phyloP scores from a whole-genome alignment of 345 rosid genomes.

The Dimocarpus longan region DNA sequence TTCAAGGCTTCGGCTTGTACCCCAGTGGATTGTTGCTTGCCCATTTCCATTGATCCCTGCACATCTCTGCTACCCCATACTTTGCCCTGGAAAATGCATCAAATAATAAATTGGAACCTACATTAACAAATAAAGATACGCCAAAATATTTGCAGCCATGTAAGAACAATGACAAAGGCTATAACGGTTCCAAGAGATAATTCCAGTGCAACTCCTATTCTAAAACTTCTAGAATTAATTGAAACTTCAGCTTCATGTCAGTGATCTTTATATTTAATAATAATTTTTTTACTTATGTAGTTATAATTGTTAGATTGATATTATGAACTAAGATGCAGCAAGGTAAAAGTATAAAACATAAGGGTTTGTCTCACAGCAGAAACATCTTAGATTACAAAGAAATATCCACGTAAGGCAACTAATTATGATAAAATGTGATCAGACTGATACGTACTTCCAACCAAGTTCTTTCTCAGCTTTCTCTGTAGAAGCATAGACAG shows the following conservation, averaged over 20 bases:
- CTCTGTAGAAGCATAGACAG: slow-evolving; percentile 76
- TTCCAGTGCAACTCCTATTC: background rate
- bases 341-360: background rate
- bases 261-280: background rate
- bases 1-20: slow-evolving; percentile 59
- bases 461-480: slow-evolving; percentile 84
- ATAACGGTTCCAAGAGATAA: background rate
- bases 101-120: background rate
- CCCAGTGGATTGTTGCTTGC: slow-evolving; percentile 88
- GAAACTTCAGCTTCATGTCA: background rate
- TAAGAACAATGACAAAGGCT: background rate
- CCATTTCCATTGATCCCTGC: slow-evolving; percentile 98
- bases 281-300: background rate
- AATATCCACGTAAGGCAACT: background rate
- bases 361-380: background rate
- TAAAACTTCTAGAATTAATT: background rate
- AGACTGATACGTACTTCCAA: slow-evolving; percentile 68
- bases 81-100: slow-evolving; percentile 62
- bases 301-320: background rate
- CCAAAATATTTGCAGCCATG: background rate
- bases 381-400: background rate
- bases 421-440: slow-evolving; percentile 4
- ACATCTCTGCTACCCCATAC: slow-evolving; percentile 88
- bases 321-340: background rate
- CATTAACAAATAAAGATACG: background rate